Evolutionary conservation across 805 yeast species (phyloP).

Genomic region (Nakazawaea sp.): DNA sequence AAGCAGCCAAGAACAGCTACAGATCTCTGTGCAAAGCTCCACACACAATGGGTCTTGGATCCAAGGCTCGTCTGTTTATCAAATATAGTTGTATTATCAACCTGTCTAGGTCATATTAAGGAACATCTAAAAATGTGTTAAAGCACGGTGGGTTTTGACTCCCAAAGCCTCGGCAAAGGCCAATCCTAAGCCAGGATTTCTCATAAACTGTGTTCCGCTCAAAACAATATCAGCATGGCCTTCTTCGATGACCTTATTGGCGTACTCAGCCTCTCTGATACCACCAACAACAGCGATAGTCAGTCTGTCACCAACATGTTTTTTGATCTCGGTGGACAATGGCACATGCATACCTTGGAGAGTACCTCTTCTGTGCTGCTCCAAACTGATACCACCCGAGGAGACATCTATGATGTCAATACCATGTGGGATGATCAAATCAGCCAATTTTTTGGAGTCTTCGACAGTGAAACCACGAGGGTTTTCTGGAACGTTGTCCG

Average conservation of each 20-base stretch:
- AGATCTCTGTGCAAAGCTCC: no score
- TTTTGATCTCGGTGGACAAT: conserved; percentile 34
- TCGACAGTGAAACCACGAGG: conserved; percentile 34
- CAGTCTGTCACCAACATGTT: conserved; percentile 34
- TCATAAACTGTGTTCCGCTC: conserved; percentile 38
- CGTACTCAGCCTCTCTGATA: conserved; percentile 26
- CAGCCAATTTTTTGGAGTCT: conserved; percentile 35
- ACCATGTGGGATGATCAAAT: conserved; percentile 32
- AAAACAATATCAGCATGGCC: conserved; percentile 41
- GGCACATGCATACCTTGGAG: conserved; percentile 30
- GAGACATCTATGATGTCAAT: conserved; percentile 50
- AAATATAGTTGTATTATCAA: not conserved
- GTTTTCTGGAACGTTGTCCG: conserved; percentile 30
- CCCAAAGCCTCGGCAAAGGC: conserved; percentile 43
- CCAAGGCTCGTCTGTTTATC: no score
- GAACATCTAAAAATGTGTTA: conserved; percentile 18
- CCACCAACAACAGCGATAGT: conserved; percentile 43
- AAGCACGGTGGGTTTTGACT: conserved; percentile 31
- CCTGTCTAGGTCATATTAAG: no score
- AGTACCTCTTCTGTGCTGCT: conserved; percentile 21
- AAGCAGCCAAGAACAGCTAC: no score
- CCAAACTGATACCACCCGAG: conserved; percentile 40
- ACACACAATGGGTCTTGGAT: no score
- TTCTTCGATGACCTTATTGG: conserved; percentile 32
- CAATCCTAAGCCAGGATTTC: conserved; percentile 43